phyloP scores from a whole-genome alignment of 305 asterid species.

The Solanum aculeatissimum region DNA sequence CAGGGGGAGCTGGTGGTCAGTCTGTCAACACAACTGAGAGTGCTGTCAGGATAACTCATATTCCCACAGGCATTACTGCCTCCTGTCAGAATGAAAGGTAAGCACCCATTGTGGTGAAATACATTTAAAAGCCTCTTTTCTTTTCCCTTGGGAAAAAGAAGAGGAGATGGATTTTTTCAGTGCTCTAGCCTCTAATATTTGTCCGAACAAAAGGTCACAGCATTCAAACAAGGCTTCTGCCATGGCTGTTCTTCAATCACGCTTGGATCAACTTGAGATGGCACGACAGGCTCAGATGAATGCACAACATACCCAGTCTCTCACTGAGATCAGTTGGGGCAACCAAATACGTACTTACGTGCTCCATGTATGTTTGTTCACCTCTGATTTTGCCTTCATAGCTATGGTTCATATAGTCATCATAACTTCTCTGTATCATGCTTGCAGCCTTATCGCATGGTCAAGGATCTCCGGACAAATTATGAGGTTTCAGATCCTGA shows the following conservation, averaged over 20 bases:
- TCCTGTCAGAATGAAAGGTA: conserved; percentile 92
- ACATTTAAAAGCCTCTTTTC: background rate
- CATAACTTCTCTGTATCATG: background rate
- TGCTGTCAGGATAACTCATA: conserved; percentile 90
- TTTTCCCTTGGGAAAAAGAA: background rate
- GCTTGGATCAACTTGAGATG: conserved; percentile 88
- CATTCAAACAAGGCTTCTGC: conserved; percentile 93
- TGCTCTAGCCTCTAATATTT: background rate
- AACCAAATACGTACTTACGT: conserved; percentile 93
- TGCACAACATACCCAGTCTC: conserved; percentile 82
- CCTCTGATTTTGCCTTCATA: background rate
- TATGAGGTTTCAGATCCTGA: conserved; percentile 94
- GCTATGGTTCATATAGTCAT: background rate
- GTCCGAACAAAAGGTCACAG: conserved; percentile 55
- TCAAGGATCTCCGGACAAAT: conserved; percentile 86
- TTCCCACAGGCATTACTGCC: conserved; percentile 87
- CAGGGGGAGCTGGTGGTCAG: conserved; percentile 97
- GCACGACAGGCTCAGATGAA: conserved; percentile 68
- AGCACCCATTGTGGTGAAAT: background rate
- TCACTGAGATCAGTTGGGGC: conserved; percentile 84
- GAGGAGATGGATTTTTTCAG: background rate
- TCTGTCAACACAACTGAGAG: conserved; percentile 76
- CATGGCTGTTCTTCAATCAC: conserved; percentile 91
- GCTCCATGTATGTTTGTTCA: conserved; percentile 56
- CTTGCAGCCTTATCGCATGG: conserved; percentile 93